Conservation (phyloP, 495 filamentous ascomycete genomes). For the Bombardia bombarda region DNA sequence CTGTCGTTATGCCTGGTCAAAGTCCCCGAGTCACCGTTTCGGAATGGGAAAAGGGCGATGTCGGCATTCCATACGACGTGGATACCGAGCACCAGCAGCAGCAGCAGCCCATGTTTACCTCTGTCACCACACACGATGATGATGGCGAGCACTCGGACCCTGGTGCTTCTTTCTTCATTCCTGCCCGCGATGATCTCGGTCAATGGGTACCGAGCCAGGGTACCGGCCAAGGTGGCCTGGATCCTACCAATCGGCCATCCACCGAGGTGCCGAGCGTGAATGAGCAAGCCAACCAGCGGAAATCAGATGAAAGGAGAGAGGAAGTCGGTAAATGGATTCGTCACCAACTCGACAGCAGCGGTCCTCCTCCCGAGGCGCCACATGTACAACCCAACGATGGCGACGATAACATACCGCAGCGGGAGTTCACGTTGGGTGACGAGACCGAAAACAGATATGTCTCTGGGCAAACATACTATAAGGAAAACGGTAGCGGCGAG, state of each 20-base stretch:
- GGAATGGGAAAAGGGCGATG: slow-evolving; percentile 35
- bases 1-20: slow-evolving; percentile 28
- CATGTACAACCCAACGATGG: slow-evolving; percentile 14
- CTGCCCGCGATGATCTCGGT: slow-evolving; percentile 27
- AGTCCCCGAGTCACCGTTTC: slow-evolving; percentile 44
- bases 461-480: slow-evolving; percentile 38
- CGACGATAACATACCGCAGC: slow-evolving; percentile 26
- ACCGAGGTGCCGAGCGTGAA: slow-evolving; percentile 33
- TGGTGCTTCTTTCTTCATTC: neutral
- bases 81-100: slow-evolving; percentile 15
- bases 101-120: neutral
- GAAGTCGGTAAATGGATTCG: slow-evolving; percentile 34
- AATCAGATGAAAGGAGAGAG: slow-evolving; percentile 29
- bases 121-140: slow-evolving; percentile 4
- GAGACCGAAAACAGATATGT: slow-evolving; percentile 19
- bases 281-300: slow-evolving; percentile 25
- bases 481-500: slow-evolving; percentile 27
- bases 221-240: slow-evolving; percentile 34
- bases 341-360: neutral
- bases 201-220: slow-evolving; percentile 28
- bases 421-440: slow-evolving; percentile 28
- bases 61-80: slow-evolving; percentile 16
- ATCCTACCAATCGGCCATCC: slow-evolving; percentile 29
- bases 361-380: neutral
- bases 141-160: slow-evolving; percentile 1